A percentile compares a stretch with the other conserved stretches of the same genome.
These are phyloP conservation scores for Iris pallida DNA, from an alignment of 116 monocot genomes.

Conservation along the genomic window DNA sequence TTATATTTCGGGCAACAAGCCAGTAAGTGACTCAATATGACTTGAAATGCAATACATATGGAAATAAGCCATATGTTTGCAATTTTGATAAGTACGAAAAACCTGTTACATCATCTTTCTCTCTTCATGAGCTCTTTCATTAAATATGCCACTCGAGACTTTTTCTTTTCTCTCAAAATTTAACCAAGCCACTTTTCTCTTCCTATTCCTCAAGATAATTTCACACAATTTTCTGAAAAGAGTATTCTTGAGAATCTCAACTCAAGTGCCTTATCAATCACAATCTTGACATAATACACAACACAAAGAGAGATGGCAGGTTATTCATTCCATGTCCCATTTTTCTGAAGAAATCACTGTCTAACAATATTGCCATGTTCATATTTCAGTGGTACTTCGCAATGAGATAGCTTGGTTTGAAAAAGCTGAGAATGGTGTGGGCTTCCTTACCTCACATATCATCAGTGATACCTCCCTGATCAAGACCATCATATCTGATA, in stretches of 20 bases:
- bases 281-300: neutral
- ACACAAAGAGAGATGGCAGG: too few relatives aligned
- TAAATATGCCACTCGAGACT: too few relatives aligned
- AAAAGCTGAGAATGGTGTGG: conserved; percentile 21
- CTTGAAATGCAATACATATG: too few relatives aligned
- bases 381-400: conserved; percentile 22
- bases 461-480: conserved; percentile 12
- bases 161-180: too few relatives aligned
- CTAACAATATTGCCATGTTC: neutral
- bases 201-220: neutral
- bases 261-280: neutral
- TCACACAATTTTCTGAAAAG: neutral
- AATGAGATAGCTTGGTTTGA: conserved; percentile 41
- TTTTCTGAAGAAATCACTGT: neutral
- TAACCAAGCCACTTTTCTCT: too few relatives aligned
- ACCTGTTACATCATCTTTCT: too few relatives aligned
- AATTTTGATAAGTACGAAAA: too few relatives aligned
- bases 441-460: conserved; percentile 14
- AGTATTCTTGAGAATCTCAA: neutral
- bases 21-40: too few relatives aligned
- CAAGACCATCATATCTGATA: conserved; percentile 27
- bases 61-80: too few relatives aligned
- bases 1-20: too few relatives aligned
- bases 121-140: too few relatives aligned
- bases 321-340: too few relatives aligned